These are phyloP conservation scores for Syncephalis fuscata DNA, from an alignment of 371 early-diverging fungal species.

Conservation along the genomic window DNA sequence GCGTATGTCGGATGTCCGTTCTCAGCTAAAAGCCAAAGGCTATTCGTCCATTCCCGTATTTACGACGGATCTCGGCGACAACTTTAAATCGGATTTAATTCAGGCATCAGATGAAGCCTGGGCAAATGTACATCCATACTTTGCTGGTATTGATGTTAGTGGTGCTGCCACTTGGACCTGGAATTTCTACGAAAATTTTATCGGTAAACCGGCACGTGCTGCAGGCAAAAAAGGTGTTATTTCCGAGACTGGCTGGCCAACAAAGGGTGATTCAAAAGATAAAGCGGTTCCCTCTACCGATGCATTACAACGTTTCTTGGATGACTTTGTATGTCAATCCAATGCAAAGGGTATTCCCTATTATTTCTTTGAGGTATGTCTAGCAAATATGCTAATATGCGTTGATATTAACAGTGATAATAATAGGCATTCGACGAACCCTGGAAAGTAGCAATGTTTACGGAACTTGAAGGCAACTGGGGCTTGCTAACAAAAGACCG, in stretches of 20 bases:
- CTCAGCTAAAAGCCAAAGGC: constrained; percentile 14
- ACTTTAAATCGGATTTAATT: constrained; percentile 21
- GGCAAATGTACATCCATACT: constrained; percentile 48
- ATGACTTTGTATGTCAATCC: constrained; percentile 32
- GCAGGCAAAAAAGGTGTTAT: constrained; percentile 22
- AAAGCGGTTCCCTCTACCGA: constrained; percentile 25
- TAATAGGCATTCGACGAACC: constrained; percentile 39
- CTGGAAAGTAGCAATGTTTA: constrained; percentile 40
- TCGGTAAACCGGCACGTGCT: constrained; percentile 5
- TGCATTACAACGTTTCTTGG: constrained; percentile 27
- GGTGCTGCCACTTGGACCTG: constrained; percentile 31
- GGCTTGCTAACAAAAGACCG: constrained; percentile 26
- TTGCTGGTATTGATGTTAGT: constrained; percentile 28
- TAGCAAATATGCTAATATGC: too few relatives aligned
- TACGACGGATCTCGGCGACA: constrained; percentile 29
- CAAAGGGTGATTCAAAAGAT: constrained; percentile 5
- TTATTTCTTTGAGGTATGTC: constrained; percentile 25
- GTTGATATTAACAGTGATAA: too few relatives aligned
- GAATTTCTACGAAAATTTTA: constrained; percentile 16
- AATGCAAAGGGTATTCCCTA: constrained; percentile 29
- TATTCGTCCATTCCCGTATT: constrained; percentile 28
- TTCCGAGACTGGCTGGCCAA: constrained; percentile 47
- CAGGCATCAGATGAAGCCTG: constrained; percentile 29
- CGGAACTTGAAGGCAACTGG: constrained; percentile 40
- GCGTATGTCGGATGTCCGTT: constrained; percentile 19